These are phyloP conservation scores for Triadica sebifera DNA, from an alignment of 345 rosid species.

Conservation along the genomic window DNA sequence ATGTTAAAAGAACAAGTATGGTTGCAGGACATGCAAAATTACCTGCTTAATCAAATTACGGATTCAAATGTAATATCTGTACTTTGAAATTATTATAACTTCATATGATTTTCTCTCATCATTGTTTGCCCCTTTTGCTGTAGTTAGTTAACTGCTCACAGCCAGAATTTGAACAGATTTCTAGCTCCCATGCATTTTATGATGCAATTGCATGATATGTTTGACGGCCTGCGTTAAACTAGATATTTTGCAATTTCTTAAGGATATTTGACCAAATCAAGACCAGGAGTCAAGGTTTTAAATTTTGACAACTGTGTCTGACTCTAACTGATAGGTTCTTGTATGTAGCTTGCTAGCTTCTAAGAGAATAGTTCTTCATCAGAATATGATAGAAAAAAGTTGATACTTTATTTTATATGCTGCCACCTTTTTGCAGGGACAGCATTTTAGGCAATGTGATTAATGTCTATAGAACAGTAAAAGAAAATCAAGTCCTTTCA, in stretches of 20 bases:
- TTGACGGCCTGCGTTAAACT: neutral
- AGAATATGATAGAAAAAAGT: neutral
- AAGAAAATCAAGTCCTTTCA: slow-evolving; percentile 1
- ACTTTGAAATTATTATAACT: neutral
- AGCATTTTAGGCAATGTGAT: neutral
- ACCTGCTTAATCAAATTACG: neutral
- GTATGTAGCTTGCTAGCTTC: neutral
- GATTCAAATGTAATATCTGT: neutral
- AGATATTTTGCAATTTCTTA: neutral
- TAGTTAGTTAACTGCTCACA: neutral
- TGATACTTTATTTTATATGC: neutral
- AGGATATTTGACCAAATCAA: neutral
- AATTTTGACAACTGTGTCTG: neutral
- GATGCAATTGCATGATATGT: neutral
- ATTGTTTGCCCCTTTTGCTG: neutral
- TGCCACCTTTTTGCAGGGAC: neutral
- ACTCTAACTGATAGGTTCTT: neutral
- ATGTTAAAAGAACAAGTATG: too few relatives aligned
- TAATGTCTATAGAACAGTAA: neutral
- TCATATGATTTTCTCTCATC: neutral
- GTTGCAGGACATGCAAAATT: neutral
- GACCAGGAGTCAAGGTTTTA: neutral
- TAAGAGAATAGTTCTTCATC: neutral
- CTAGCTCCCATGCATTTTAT: neutral
- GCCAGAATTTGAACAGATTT: neutral